Percentiles rank a stretch among this genome's conserved stretches.
These are phyloP conservation scores for Bimuria novae-zelandiae DNA, from an alignment of 2,329 filamentous ascomycete genomes.

Conservation along the genomic window DNA sequence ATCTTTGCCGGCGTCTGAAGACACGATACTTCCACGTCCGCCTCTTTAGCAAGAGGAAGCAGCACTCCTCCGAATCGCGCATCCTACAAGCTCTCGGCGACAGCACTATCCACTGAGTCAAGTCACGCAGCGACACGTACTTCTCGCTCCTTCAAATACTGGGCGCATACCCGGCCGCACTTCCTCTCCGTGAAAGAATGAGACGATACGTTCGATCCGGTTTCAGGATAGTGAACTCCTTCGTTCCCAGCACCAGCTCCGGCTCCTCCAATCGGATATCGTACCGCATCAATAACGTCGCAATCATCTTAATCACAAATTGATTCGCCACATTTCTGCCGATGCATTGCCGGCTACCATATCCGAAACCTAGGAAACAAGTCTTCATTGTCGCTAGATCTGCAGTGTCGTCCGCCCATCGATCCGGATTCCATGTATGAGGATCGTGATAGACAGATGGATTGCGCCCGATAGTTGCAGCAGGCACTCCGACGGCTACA, in stretches of 20 bases:
- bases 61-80: background rate
- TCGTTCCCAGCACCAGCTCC: conserved; percentile 17
- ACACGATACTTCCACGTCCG: background rate
- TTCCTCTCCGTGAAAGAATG: conserved; percentile 4
- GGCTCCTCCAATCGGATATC: conserved; percentile 16
- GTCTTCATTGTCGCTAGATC: conserved; percentile 19
- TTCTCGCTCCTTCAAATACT: background rate
- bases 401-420: conserved; percentile 8
- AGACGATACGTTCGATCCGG: conserved; percentile 18
- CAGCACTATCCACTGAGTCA: background rate
- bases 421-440: conserved; percentile 13
- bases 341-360: conserved; percentile 21
- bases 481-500: conserved; percentile 20
- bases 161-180: too few relatives aligned
- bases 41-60: background rate
- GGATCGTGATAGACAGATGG: conserved; percentile 12
- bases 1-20: background rate
- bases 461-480: conserved; percentile 18
- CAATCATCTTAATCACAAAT: conserved; percentile 23
- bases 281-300: conserved; percentile 14
- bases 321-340: conserved; percentile 20
- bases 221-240: conserved; percentile 23
- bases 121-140: background rate
- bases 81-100: background rate
- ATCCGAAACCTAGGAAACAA: conserved; percentile 20